Evolutionary conservation across 2,329 filamentous ascomycete species (phyloP).

Genomic region (Dryadomyces quercivorus): DNA sequence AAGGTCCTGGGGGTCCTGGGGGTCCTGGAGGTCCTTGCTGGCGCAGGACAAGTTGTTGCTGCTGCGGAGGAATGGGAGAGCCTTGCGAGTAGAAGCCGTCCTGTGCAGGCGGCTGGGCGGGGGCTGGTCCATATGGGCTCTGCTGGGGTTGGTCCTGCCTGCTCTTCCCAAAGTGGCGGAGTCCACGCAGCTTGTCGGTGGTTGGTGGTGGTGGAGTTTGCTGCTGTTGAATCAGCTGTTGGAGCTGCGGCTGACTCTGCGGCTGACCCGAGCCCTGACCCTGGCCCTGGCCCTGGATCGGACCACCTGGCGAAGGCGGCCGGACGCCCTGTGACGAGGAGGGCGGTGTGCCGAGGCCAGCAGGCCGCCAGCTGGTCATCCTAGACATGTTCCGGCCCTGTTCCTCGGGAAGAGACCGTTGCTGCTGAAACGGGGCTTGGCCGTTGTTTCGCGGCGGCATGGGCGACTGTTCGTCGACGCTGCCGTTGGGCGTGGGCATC

Average conservation of each 20-base stretch:
- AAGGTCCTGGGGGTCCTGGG: too few species aligned
- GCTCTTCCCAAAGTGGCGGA: neutral
- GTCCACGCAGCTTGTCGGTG: too few species aligned
- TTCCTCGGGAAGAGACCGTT: neutral
- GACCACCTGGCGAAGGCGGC: too few species aligned
- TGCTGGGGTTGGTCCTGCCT: neutral
- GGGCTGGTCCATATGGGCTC: too few species aligned
- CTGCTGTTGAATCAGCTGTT: neutral
- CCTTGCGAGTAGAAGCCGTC: neutral
- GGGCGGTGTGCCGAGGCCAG: too few species aligned
- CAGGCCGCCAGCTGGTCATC: neutral
- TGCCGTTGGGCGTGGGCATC: neutral
- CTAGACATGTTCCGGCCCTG: neutral
- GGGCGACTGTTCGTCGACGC: neutral
- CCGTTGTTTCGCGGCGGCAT: constrained; percentile 2
- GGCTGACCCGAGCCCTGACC: neutral
- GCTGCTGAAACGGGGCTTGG: constrained; percentile 4
- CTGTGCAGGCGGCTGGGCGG: neutral
- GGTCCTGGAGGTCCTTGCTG: too few species aligned
- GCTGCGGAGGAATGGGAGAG: too few species aligned
- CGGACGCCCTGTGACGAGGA: too few species aligned
- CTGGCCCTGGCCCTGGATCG: too few species aligned
- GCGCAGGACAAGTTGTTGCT: too few species aligned
- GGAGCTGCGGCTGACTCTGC: neutral
- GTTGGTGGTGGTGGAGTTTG: neutral